These are phyloP conservation scores for Podospora didyma DNA, from an alignment of 495 filamentous ascomycete genomes.

Conservation along the genomic window DNA sequence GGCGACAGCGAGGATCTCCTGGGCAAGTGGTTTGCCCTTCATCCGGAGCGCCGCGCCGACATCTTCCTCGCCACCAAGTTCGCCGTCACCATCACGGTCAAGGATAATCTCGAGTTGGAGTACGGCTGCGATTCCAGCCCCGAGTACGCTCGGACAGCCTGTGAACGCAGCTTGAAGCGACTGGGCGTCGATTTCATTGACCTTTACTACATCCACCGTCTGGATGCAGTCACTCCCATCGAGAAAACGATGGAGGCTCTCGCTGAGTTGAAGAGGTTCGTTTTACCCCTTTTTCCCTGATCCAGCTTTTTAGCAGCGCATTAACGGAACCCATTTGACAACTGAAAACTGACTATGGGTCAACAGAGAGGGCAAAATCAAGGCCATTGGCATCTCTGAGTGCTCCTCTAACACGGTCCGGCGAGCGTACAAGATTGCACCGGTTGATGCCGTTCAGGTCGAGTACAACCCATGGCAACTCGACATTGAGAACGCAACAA, in stretches of 20 bases:
- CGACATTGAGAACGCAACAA: constrained; percentile 15
- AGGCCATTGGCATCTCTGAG: constrained; percentile 40
- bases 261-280: constrained; percentile 25
- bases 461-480: constrained; percentile 22
- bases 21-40: constrained; percentile 41
- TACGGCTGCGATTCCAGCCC: constrained; percentile 33
- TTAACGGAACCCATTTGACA: no score
- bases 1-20: constrained; percentile 43
- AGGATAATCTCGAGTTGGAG: constrained; percentile 11
- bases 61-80: constrained; percentile 54
- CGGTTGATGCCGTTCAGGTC: constrained; percentile 26
- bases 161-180: constrained; percentile 41
- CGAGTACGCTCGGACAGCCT: constrained; percentile 43
- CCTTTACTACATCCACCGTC: constrained; percentile 51
- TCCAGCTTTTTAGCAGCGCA: not conserved
- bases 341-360: not conserved
- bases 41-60: constrained; percentile 35
- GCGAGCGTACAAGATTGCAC: constrained; percentile 21
- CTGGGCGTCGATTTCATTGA: constrained; percentile 47
- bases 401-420: constrained; percentile 19
- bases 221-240: constrained; percentile 46
- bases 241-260: constrained; percentile 51
- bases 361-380: constrained; percentile 39
- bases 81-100: constrained; percentile 19
- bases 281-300: not conserved